These are phyloP conservation scores for Rubroboletus pulcherrimus DNA, from an alignment of 768 basidiomycete genomes.

Conservation along the genomic window DNA sequence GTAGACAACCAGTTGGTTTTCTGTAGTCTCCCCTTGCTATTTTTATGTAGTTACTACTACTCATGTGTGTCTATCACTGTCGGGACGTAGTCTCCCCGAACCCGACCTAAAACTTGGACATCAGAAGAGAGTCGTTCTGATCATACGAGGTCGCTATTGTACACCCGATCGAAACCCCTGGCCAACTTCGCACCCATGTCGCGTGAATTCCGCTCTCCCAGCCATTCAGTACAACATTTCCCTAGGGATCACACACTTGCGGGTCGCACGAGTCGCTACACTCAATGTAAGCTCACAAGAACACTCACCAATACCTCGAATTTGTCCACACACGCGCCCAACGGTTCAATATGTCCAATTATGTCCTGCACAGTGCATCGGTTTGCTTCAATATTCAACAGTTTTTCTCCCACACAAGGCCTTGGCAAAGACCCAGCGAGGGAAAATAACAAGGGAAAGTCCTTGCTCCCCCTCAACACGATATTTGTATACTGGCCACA, in stretches of 20 bases:
- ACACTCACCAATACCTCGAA: neutral
- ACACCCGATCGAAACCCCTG: neutral
- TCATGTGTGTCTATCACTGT: neutral
- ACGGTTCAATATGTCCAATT: constrained; percentile 6
- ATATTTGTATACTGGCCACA: neutral
- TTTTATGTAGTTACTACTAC: neutral
- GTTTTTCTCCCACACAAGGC: neutral
- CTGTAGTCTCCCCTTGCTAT: neutral
- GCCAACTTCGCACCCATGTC: neutral
- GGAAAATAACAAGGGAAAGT: neutral
- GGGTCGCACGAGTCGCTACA: neutral
- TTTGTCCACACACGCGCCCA: neutral
- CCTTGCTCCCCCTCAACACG: neutral
- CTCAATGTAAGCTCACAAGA: neutral
- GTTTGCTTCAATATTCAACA: neutral
- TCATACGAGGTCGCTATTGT: neutral
- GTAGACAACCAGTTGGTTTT: neutral
- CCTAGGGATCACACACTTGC: neutral
- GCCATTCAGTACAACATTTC: neutral
- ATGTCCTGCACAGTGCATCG: neutral
- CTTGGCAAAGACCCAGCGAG: neutral
- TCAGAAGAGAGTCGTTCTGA: too few relatives aligned
- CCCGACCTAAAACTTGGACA: too few relatives aligned
- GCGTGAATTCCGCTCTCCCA: neutral
- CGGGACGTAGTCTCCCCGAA: too few relatives aligned